Conservation (phyloP, 495 filamentous ascomycete genomes). For the Durotheca rogersii region DNA sequence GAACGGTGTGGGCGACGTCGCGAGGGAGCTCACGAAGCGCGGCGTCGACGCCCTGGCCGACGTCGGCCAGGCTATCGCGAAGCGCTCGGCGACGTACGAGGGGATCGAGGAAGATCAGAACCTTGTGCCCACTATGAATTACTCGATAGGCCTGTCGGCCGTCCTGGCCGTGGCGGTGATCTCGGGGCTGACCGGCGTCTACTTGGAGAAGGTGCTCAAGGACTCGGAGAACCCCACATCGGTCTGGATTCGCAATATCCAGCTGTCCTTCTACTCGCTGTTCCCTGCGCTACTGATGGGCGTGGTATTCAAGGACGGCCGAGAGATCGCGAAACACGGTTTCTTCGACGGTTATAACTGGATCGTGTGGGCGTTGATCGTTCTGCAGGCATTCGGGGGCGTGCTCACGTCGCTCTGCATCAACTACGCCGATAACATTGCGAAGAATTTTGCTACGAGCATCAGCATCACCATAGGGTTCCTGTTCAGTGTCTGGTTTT, state of each 20-base stretch:
- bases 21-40: conserved; percentile 50
- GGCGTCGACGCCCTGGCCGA: conserved; percentile 44
- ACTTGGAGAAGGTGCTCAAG: conserved; percentile 94
- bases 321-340: conserved; percentile 75
- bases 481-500: conserved; percentile 79
- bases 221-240: conserved; percentile 68
- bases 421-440: conserved; percentile 83
- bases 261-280: conserved; percentile 87
- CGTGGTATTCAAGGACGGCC: conserved; percentile 82
- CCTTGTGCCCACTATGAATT: conserved; percentile 67
- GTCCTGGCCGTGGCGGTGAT: conserved; percentile 74
- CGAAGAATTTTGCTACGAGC: conserved; percentile 88
- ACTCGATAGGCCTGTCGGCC: conserved; percentile 71
- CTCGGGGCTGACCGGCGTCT: conserved; percentile 82
- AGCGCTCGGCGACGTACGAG: conserved; percentile 92
- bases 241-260: conserved; percentile 91
- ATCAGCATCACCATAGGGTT: conserved; percentile 85
- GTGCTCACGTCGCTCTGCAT: conserved; percentile 80
- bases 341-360: conserved; percentile 93
- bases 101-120: conserved; percentile 83
- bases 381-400: conserved; percentile 80
- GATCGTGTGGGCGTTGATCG: conserved; percentile 83
- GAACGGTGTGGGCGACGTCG: conserved; percentile 46
- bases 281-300: conserved; percentile 85
- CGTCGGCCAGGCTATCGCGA: conserved; percentile 50